These are phyloP conservation scores for Delitschia confertaspora DNA, from an alignment of 495 filamentous ascomycete genomes.

Conservation along the genomic window DNA sequence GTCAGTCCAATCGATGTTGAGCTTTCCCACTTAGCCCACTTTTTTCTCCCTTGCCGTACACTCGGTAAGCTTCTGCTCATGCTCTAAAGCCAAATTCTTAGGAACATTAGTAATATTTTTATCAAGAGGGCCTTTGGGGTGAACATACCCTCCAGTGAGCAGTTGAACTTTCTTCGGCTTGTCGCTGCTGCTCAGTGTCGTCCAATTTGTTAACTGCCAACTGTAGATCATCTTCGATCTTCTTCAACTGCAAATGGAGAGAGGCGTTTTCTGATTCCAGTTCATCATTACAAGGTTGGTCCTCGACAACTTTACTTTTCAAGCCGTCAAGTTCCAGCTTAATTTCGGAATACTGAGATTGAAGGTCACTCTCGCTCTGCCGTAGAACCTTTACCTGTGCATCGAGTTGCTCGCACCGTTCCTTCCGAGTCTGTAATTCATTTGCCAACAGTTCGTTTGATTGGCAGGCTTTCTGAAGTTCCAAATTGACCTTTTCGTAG, in stretches of 20 bases:
- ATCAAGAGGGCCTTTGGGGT: not conserved
- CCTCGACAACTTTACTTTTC: not conserved
- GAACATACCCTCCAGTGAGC: conserved; percentile 1
- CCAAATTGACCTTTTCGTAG: conserved; percentile 6
- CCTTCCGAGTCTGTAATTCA: conserved; percentile 1
- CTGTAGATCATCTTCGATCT: conserved; percentile 8
- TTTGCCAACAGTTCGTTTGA: conserved; percentile 5
- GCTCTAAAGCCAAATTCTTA: conserved; percentile 3
- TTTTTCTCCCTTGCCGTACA: not conserved
- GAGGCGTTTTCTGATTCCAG: conserved; percentile 3
- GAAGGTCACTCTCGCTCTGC: conserved; percentile 14
- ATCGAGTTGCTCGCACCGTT: conserved; percentile 5
- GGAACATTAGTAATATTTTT: not conserved
- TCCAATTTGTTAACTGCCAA: conserved; percentile 1
- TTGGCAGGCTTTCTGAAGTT: conserved; percentile 5
- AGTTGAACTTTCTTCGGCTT: conserved; percentile 1
- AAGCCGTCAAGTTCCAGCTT: conserved; percentile 6
- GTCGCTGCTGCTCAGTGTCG: not conserved
- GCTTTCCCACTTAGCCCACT: not conserved
- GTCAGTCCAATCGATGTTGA: not conserved
- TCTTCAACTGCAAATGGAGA: conserved; percentile 3
- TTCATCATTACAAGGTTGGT: conserved; percentile 1
- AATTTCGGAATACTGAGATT: conserved; percentile 3
- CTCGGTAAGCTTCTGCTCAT: not conserved
- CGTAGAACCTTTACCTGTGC: conserved; percentile 1